Evolutionary conservation across 225 moss, liverwort and hornwort genomes (phyloP), one percentile per base, ranked within the genome.

Genomic region (Straminergon stramineum): DNA sequence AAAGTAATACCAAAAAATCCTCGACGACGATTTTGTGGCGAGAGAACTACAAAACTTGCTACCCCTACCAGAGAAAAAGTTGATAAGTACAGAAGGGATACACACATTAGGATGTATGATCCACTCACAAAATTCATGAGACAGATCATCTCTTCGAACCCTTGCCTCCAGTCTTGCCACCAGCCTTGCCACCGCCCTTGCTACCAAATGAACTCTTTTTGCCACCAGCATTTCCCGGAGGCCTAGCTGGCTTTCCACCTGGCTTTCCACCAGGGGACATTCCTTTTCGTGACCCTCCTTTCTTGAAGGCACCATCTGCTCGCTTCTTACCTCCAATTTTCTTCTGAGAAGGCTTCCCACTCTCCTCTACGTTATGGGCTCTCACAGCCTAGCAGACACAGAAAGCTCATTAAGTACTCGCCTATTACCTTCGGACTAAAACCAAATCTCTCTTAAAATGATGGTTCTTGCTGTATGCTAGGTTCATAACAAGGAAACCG

Each of bases 301-400:
- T 96, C 93, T 96, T 96, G 70, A 90, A 89, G 75, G 94, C 90
- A 65, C 95, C 95, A 66, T 95, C 96, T 85, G 90, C 94, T 77
- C 95, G 92, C 90, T 94, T 96, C 81, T 97, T 98, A 34, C 95
- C 96, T 56, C 97, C 98, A n/a, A 93, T 80, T 90, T 95, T 96
- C 82, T 91, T 94, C 83, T 95, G 88, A 11, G 96, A 95, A 64
- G 92, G 91, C 94, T 99, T 97, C 43, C 90, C 93, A 75, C 95
- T 96, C 89, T 99, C 99, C 91, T 97, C 96, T 35, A 97, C 96
- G 82, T 96, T 96, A 89, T 96, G 97, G 22, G 90, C 94, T 85
- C 95, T 97, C 74, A 99, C 96, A 81, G 99, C 99, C 98, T 99
- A 91, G 20, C 53, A 76, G 67, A 85, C 62, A 86, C 87, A 52